These are phyloP conservation scores for Iberis pinnata DNA, from an alignment of 345 rosid genomes.

Conservation along the genomic window DNA sequence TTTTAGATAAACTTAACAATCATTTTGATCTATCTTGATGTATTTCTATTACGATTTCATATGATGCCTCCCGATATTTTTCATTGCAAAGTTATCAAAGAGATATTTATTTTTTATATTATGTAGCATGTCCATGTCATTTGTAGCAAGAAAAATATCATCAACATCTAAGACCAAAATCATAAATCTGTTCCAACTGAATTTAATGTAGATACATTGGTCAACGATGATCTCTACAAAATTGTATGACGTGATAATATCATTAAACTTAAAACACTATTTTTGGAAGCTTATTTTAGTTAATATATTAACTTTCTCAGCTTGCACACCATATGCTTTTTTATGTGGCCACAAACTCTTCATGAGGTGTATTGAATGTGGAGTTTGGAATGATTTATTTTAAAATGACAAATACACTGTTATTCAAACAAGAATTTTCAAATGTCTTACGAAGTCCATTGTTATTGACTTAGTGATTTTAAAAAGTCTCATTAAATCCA, in stretches of 20 bases:
- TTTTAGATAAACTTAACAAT: conserved; percentile 7
- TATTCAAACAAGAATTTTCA: too few relatives aligned
- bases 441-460: too few relatives aligned
- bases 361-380: too few relatives aligned
- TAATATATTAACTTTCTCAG: background rate
- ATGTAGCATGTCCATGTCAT: background rate
- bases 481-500: too few relatives aligned
- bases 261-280: background rate
- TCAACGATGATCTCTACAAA: background rate
- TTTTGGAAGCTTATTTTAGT: background rate
- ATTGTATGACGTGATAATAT: background rate
- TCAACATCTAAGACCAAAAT: background rate
- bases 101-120: background rate
- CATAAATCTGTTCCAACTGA: background rate
- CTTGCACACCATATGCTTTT: background rate
- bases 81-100: background rate
- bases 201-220: background rate
- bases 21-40: background rate
- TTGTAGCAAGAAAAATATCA: background rate
- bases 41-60: conserved; percentile 2
- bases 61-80: background rate
- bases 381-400: too few relatives aligned
- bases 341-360: background rate
- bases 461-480: too few relatives aligned
- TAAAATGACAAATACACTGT: too few relatives aligned